Base-by-base conservation (phyloP, 768 basidiomycete genomes). In the Terana coerulea region DNA sequence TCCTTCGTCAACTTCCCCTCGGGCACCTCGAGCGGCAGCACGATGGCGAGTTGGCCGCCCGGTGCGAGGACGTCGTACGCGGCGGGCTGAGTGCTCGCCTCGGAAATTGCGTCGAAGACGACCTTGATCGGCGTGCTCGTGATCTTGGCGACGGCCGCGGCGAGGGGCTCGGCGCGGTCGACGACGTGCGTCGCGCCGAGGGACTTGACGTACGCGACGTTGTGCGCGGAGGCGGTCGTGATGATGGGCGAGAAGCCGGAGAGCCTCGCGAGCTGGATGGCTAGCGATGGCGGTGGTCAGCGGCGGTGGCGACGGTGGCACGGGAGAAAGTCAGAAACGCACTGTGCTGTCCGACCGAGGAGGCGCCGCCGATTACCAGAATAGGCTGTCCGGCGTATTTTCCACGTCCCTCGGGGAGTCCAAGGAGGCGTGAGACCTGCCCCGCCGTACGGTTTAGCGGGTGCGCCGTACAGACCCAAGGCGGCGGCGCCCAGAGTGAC, bases 341-440 rank as follows among this genome's bases (percentile, higher is more conserved):
- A 73, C 72, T 69, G 21, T 56, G 67, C 56, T 74, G 70, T 17
- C 73, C 74, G 14, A 74, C 61, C 6, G 66, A 67, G 14, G 61
- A 50, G 7, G 70, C 59, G 12, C 74, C 74, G 26, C 72, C 75
- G 3, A 74, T 19, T 14, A 75, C 60, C 12, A 74, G 21, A 2
- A 61, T 49, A 7, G 72, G 64, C 41, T 70, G 64, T 17, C 66
- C 65, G 17, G 57, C 42, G 44, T 63, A 66, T 34, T 61, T 62
- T 63, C 56, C 64, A 10, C 46, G 47, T 1, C 65, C 64, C 2
- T 61, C 57, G n/a, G n/a, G n/a, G n/a, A n/a, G n/a, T n/a, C 51
- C 70, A 72, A 17, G 69, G 70, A 33, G 67, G 58, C 19, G 56
- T 54, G 31, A 69, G 52, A 3, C 61, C 69, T 3, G 59, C 54